Base-by-base conservation (phyloP, 2,329 filamentous ascomycete species). In the Aspergillus brunneoviolaceus region DNA sequence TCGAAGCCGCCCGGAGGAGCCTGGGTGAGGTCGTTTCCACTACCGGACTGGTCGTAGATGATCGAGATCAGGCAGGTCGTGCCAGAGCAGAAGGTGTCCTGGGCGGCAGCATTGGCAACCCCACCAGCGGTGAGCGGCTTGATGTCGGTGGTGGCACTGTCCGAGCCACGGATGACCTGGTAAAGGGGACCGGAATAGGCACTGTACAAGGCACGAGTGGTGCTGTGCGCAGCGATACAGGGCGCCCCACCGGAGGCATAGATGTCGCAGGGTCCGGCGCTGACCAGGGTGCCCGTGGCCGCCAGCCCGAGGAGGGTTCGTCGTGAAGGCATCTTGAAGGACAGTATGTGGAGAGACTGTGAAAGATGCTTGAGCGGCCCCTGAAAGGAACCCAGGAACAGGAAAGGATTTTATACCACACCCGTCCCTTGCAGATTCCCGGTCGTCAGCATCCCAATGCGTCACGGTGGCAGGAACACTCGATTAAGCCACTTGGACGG, bases 41-140 rank as follows among this genome's bases (percentile, higher is more conserved):
- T 74, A 57, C 85, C 85, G 12, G 86, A 87, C 72, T 89, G 87
- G 70, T 89, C 87, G 69, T 89, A 89, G 56, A 88, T 87, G 65
- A 84, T 79, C 0, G 81, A 82, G 69, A 89, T 88, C 25, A 87
- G 75, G 67, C 87, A 89, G 12, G 85, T 88, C 0, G 86, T 88
- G 52, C 76, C 72, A 10, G 78, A 71, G 66, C 87, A 89, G 73
- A 89, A 89, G 0, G 75, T 65, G 72, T 89, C 86, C 68, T 89
- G 87, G 9, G 81, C 70, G 0, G 80, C 81, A 4, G 85, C 83
- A 67, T 89, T 82, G 58, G 87, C 87, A 10, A 88, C 83, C 48
- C 85, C 85, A 2, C 87, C 87, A 0, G 85, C 81, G 0, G 84
- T 79, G 0, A 84, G 68, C 0, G 86, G 83, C 14, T 73, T 59